Percentiles rank a stretch among this genome's conserved stretches.
Evolutionary conservation across 2,329 filamentous ascomycete genomes (phyloP).

Genomic region (Aspergillus felis): DNA sequence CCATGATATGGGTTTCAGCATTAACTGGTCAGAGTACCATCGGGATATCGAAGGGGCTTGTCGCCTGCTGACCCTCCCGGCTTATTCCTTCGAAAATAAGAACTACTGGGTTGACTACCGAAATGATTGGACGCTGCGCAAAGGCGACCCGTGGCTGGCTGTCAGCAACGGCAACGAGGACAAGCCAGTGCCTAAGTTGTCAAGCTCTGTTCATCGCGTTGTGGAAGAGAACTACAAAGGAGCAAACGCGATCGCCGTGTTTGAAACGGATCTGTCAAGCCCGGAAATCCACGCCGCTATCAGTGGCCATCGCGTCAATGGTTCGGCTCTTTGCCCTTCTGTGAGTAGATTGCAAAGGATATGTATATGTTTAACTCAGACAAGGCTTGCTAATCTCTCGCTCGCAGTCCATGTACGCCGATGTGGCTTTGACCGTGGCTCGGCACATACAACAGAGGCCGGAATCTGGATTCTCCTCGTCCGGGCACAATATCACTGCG

Average conservation of each 20-base stretch:
- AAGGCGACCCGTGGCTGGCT: constrained; percentile 14
- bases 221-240: constrained; percentile 24
- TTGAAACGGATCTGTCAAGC: constrained; percentile 33
- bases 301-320: constrained; percentile 36
- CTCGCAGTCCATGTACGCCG: constrained; percentile 31
- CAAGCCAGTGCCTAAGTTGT: too few relatives aligned
- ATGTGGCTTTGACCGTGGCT: constrained; percentile 36
- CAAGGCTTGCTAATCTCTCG: background rate
- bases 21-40: constrained; percentile 44
- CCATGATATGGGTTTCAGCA: constrained; percentile 36
- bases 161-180: too few relatives aligned
- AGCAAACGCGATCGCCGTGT: constrained; percentile 24
- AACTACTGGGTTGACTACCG: constrained; percentile 39
- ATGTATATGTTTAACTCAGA: background rate
- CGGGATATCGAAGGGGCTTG: constrained; percentile 41
- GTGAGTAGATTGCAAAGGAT: constrained; percentile 14
- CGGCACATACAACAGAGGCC: constrained; percentile 29
- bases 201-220: constrained; percentile 22
- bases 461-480: constrained; percentile 22
- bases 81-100: constrained; percentile 14
- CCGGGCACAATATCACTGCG: constrained; percentile 32
- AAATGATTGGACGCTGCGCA: constrained; percentile 32
- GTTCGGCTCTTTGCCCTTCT: constrained; percentile 33
- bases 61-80: too few relatives aligned
- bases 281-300: constrained; percentile 33